phyloP scores from a whole-genome alignment of 345 rosid genomes.

The Rhizophora mangle region DNA sequence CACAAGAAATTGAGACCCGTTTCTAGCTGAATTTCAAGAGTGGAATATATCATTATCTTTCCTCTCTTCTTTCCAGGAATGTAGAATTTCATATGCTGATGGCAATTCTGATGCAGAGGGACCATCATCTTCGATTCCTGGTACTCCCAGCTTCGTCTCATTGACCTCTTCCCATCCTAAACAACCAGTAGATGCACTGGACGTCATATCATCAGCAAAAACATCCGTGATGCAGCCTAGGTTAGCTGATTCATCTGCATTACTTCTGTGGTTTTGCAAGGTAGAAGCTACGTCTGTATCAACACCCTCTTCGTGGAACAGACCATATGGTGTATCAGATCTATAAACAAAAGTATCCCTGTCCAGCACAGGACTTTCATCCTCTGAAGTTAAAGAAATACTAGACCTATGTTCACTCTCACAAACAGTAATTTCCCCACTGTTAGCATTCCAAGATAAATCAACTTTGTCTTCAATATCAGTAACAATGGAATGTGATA shows the following conservation, averaged over 20 bases:
- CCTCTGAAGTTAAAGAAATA: background rate
- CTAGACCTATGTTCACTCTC: slow-evolving; percentile 5
- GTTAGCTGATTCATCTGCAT: background rate
- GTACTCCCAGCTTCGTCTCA: slow-evolving; percentile 16
- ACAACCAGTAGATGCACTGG: slow-evolving; percentile 19
- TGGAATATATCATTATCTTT: slow-evolving; percentile 31
- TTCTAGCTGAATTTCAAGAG: slow-evolving; percentile 24
- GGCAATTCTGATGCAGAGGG: slow-evolving; percentile 38
- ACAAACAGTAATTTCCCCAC: background rate
- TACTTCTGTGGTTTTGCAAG: background rate
- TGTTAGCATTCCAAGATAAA: background rate
- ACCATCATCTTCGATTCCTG: slow-evolving; percentile 27
- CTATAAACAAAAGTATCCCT: slow-evolving; percentile 4
- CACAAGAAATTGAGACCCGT: background rate
- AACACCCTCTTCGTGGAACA: background rate
- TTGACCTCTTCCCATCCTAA: slow-evolving; percentile 29
- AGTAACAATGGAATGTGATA: slow-evolving; percentile 8
- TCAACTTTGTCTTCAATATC: background rate
- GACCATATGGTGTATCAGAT: background rate
- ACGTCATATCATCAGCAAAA: background rate
- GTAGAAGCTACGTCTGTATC: slow-evolving; percentile 7
- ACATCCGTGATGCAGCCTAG: background rate
- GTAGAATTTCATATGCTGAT: slow-evolving; percentile 61
- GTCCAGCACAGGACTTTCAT: slow-evolving; percentile 7
- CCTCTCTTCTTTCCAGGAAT: slow-evolving; percentile 58